Evolutionary conservation across 1,284 basidiomycete species (phyloP).

Genomic region (Marasmius tenuissimus): DNA sequence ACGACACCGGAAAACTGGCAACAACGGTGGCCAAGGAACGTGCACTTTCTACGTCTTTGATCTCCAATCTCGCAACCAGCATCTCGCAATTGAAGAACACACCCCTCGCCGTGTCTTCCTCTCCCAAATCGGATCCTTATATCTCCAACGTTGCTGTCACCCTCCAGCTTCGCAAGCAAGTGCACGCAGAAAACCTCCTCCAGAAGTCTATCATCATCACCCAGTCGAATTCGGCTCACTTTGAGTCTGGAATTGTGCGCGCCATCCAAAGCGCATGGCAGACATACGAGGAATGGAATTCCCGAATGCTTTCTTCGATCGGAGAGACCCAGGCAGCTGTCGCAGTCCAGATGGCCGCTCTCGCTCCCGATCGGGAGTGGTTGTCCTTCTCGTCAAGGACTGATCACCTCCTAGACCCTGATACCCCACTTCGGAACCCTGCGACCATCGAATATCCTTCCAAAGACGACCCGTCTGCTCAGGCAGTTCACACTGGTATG

Average conservation of each 20-base stretch:
- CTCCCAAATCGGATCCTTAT: constrained; percentile 37
- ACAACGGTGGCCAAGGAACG: constrained; percentile 93
- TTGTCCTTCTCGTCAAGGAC: constrained; percentile 92
- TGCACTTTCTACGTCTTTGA: constrained; percentile 84
- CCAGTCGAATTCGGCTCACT: constrained; percentile 97
- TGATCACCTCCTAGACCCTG: constrained; percentile 96
- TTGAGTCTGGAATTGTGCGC: constrained; percentile 95
- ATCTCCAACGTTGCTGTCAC: constrained; percentile 80
- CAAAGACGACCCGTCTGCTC: constrained; percentile 90
- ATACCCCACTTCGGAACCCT: constrained; percentile 87
- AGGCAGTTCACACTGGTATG: constrained; percentile 87
- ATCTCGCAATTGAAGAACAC: constrained; percentile 96
- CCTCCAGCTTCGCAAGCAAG: constrained; percentile 90
- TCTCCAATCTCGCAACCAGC: constrained; percentile 85
- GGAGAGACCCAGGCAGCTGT: constrained; percentile 83
- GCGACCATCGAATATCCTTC: constrained; percentile 85
- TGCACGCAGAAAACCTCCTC: constrained; percentile 96
- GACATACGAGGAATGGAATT: constrained; percentile 97
- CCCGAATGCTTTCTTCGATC: constrained; percentile 79
- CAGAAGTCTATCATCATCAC: constrained; percentile 99
- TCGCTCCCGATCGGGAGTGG: constrained; percentile 95
- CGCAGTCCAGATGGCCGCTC: constrained; percentile 77
- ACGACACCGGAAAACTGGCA: constrained; percentile 95
- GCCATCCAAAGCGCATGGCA: constrained; percentile 96
- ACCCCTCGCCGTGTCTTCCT: constrained; percentile 70